Evolutionary conservation across 2,329 filamentous ascomycete genomes (phyloP).

Genomic region (Phaeophleospora eucalypticola): DNA sequence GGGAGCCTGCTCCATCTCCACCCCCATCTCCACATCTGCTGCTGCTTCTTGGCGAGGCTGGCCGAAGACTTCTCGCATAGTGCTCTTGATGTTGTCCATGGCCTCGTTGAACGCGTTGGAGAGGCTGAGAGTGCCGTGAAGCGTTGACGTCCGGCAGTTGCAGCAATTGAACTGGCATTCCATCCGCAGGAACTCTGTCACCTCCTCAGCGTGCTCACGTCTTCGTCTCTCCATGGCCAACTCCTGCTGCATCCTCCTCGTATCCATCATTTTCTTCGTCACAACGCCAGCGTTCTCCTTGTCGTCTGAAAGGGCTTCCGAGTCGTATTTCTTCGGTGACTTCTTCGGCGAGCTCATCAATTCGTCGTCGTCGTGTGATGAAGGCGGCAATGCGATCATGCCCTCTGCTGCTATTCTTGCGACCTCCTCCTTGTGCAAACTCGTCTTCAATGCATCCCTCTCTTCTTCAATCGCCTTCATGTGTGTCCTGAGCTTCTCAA

Average conservation of each 20-base stretch:
- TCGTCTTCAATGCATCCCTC: slow-evolving; percentile 68
- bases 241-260: slow-evolving; percentile 49
- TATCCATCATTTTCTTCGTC: slow-evolving; percentile 44
- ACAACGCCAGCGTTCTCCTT: slow-evolving; percentile 42
- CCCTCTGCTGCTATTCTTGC: slow-evolving; percentile 69
- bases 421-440: slow-evolving; percentile 69
- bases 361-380: slow-evolving; percentile 52
- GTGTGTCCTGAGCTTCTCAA: slow-evolving; percentile 60
- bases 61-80: slow-evolving; percentile 40
- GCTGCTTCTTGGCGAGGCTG: neutral
- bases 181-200: slow-evolving; percentile 70
- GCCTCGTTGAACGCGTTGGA: slow-evolving; percentile 15
- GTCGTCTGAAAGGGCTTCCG: slow-evolving; percentile 46
- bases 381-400: slow-evolving; percentile 59
- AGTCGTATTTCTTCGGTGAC: slow-evolving; percentile 38
- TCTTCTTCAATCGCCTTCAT: slow-evolving; percentile 67
- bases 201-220: slow-evolving; percentile 65
- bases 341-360: slow-evolving; percentile 52
- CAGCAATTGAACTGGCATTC: slow-evolving; percentile 69
- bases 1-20: slow-evolving; percentile 14
- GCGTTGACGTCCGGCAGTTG: slow-evolving; percentile 48
- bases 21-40: slow-evolving; percentile 7
- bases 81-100: slow-evolving; percentile 18
- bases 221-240: slow-evolving; percentile 53
- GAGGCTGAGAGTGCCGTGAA: slow-evolving; percentile 27